Base-by-base conservation (phyloP, 2,329 filamentous ascomycete species). In the Sordariomycetes sp. region DNA sequence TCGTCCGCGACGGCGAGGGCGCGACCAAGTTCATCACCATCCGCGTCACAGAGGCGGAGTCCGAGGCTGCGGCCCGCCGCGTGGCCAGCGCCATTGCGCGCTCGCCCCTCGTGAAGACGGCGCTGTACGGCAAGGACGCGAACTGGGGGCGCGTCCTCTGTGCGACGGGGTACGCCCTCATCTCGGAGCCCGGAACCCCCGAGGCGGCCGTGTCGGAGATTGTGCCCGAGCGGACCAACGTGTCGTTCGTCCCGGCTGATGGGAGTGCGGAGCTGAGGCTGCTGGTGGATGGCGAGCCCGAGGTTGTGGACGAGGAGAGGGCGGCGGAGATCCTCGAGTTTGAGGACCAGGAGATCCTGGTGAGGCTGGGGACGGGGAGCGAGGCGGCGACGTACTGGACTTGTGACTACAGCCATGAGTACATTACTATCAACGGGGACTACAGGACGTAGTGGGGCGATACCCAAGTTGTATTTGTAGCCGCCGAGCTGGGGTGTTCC, bases 141-240 rank as follows among this genome's bases (percentile, higher is more conserved):
- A 99, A 99, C 76, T 99, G 94, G 94, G 94, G 94, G 36, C 90
- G 94, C 57, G 95, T 99, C 61, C 79, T 97, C 32, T 97, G 94
- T 69, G 92, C 94, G 1, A 90, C 91, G 4, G 94, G 94, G 2
- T 97, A 97, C 68, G 76, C 82, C 15, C 72, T 83, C 53, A 76
- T 85, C 60, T 80, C 78, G 1, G 79, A 81, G 62, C 81, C 80
- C 0, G 80, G 78, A 1, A 70, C 76, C 63, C 71, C 75, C n/a
- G 68, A 74, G 45, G 80, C 77, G 59, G 81, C 85, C 1, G 82
- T 86, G 1, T 74, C 77, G 1, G 81, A 82, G 52, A 80, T 94
- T 56, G 72, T 80, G 0, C 86, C 87, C 1, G 80, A 85, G 61
- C 80, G 80, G 66, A 92, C 87, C 1, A 89, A 78, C 63, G 89